phyloP scores from a whole-genome alignment of 2,329 filamentous ascomycete genomes.

The Dactylellina haptotyla region DNA sequence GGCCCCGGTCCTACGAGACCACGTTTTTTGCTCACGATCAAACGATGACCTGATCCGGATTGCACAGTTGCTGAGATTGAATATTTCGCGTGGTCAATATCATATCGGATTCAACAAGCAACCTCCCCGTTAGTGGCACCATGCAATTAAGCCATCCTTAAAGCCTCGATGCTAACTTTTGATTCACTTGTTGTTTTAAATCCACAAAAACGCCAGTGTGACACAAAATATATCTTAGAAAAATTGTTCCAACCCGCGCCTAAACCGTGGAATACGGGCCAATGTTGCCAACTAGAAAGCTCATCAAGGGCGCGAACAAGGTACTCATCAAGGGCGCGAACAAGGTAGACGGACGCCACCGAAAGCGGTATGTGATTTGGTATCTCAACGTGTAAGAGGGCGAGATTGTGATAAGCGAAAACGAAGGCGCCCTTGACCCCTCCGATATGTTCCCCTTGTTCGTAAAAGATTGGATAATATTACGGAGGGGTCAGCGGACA shows the following conservation, averaged over 20 bases:
- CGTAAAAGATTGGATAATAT: conserved; percentile 1
- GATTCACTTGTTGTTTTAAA: conserved; percentile 50
- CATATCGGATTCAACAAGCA: conserved; percentile 37
- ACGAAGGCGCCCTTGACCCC: conserved; percentile 17
- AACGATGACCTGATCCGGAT: conserved; percentile 27
- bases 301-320: neutral
- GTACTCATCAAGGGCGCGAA: conserved; percentile 4
- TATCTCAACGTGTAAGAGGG: neutral
- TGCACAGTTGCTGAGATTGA: conserved; percentile 7
- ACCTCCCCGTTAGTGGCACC: conserved; percentile 34
- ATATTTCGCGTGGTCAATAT: conserved; percentile 5
- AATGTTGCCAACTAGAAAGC: conserved; percentile 2
- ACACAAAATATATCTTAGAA: conserved; percentile 28
- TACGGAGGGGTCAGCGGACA: conserved; percentile 11
- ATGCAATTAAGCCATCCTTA: conserved; percentile 42
- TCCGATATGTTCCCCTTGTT: conserved; percentile 17
- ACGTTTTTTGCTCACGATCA: conserved; percentile 33
- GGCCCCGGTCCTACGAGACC: conserved; percentile 40
- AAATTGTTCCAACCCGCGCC: conserved; percentile 14
- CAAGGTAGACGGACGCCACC: conserved; percentile 28
- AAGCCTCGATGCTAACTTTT: conserved; percentile 32
- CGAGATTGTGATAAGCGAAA: conserved; percentile 37
- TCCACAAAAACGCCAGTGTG: conserved; percentile 48
- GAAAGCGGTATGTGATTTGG: conserved; percentile 46
- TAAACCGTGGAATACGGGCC: conserved; percentile 1